A percentile compares a stretch with the other conserved stretches of the same genome.
Evolutionary conservation across 495 filamentous ascomycete genomes (phyloP).

Genomic region (Podospora conica): DNA sequence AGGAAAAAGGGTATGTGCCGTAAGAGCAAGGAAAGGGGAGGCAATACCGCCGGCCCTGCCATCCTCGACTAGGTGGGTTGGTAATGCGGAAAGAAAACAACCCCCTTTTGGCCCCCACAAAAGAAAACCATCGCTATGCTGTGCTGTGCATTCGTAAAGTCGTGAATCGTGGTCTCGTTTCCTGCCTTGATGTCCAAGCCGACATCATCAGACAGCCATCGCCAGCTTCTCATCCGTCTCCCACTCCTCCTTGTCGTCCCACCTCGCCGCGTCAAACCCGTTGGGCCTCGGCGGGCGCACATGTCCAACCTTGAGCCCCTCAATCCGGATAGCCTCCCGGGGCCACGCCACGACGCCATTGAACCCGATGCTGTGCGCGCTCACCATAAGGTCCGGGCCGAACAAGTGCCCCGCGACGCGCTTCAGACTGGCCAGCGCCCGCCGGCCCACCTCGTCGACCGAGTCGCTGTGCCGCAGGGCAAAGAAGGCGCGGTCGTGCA

Average conservation of each 20-base stretch:
- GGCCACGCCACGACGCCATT: conserved; percentile 45
- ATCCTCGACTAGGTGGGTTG: background rate
- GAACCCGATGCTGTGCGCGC: conserved; percentile 43
- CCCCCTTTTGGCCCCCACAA: background rate
- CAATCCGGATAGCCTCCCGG: conserved; percentile 46
- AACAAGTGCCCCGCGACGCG: conserved; percentile 47
- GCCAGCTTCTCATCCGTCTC: conserved; percentile 33
- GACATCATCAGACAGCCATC: background rate
- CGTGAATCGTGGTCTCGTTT: background rate
- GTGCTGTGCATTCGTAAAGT: background rate
- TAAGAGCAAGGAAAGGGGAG: background rate
- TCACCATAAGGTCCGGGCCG: conserved; percentile 35
- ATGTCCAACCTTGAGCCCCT: conserved; percentile 49
- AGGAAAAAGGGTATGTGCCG: background rate
- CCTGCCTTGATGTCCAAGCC: background rate
- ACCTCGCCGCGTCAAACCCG: conserved; percentile 48
- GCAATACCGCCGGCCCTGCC: background rate
- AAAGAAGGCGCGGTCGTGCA: conserved; percentile 56
- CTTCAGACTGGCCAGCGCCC: conserved; percentile 58
- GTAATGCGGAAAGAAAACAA: background rate
- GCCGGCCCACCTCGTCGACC: conserved; percentile 64
- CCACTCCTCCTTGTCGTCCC: conserved; percentile 46
- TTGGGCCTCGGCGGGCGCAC: conserved; percentile 51
- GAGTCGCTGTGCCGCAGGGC: conserved; percentile 61
- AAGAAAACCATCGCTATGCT: background rate